Conservation (phyloP, 2,329 filamentous ascomycete species). For the Sphaerulina musiva region DNA sequence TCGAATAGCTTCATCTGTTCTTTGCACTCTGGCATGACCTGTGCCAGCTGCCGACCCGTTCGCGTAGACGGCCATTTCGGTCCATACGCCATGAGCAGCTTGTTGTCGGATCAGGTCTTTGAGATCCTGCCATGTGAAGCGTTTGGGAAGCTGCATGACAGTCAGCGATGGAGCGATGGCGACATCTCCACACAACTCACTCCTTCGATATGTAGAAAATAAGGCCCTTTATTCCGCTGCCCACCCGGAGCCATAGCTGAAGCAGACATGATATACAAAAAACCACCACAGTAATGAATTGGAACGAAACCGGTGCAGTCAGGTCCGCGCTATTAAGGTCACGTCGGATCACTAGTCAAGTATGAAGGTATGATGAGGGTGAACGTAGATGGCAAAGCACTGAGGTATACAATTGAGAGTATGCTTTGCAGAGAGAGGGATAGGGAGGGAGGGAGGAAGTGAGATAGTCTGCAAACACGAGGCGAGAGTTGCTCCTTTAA, state of each 20-base stretch:
- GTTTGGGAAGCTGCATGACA: constrained; percentile 21
- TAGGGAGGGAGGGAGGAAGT: not conserved
- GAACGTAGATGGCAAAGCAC: not conserved
- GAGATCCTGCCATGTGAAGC: constrained; percentile 31
- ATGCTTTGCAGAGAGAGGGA: not conserved
- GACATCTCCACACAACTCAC: constrained; percentile 9
- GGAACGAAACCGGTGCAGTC: constrained; percentile 1
- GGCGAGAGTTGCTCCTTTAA: not conserved
- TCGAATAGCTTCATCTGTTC: constrained; percentile 23
- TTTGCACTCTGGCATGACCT: constrained; percentile 23
- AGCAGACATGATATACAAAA: constrained; percentile 11
- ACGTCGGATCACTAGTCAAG: not conserved
- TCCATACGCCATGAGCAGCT: constrained; percentile 29
- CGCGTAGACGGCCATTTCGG: constrained; percentile 24
- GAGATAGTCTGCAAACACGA: not conserved
- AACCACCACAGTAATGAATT: not conserved
- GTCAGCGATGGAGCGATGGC: constrained; percentile 2
- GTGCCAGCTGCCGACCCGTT: constrained; percentile 21
- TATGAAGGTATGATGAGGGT: not conserved
- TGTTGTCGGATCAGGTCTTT: constrained; percentile 29
- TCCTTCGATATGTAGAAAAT: constrained; percentile 21
- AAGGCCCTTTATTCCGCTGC: constrained; percentile 10
- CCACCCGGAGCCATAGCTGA: constrained; percentile 1
- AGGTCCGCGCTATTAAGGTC: not conserved
- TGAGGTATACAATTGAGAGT: not conserved